Percentiles rank a stretch among this genome's conserved stretches.
These are phyloP conservation scores for Verticillium alfalfae DNA, from an alignment of 2,329 filamentous ascomycete genomes.

Conservation along the genomic window DNA sequence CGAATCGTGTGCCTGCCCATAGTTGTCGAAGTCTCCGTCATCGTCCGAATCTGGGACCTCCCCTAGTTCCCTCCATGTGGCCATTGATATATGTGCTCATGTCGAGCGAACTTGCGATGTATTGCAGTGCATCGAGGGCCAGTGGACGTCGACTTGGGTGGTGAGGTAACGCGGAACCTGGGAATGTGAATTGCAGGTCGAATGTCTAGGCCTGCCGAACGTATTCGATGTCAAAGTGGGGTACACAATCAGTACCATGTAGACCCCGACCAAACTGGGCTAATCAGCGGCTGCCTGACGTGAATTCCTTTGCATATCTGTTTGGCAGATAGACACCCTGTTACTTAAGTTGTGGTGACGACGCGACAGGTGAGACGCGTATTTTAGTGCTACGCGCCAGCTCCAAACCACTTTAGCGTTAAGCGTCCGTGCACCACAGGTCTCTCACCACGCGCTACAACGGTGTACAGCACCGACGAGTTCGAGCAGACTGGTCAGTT, in stretches of 20 bases:
- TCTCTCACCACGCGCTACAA: not conserved
- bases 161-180: not conserved
- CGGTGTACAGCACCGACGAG: no score
- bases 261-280: not conserved
- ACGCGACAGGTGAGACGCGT: not conserved
- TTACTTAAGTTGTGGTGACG: not conserved
- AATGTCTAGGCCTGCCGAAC: not conserved
- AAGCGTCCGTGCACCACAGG: not conserved
- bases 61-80: conserved; percentile 43
- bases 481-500: no score
- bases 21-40: conserved; percentile 35
- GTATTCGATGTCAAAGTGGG: not conserved
- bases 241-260: not conserved
- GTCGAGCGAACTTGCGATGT: not conserved
- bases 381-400: not conserved
- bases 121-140: not conserved
- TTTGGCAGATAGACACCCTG: no score
- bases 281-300: not conserved
- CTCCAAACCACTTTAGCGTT: not conserved
- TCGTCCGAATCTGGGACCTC: conserved; percentile 48
- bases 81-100: conserved; percentile 22
- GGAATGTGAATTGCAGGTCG: not conserved
- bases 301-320: no score
- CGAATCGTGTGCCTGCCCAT: conserved; percentile 9
- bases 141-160: not conserved